Percentiles rank a stretch among this genome's conserved stretches.
These are phyloP conservation scores for Jacaranda mimosifolia DNA, from an alignment of 257 asterid species.

Conservation along the genomic window DNA sequence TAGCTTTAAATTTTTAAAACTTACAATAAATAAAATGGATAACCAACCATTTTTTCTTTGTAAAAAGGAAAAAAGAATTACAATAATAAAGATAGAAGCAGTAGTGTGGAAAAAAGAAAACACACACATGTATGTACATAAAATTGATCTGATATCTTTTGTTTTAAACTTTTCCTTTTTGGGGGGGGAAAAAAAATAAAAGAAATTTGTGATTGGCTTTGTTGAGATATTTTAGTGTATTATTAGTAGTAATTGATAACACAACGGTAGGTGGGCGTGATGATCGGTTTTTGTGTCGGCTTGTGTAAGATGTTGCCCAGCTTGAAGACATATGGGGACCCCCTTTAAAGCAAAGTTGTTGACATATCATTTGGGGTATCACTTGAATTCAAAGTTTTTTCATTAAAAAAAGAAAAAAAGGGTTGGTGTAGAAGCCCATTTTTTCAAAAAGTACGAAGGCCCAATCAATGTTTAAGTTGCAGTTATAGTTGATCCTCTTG, in stretches of 20 bases:
- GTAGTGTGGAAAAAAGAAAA: background rate
- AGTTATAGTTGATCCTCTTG: conserved; percentile 9
- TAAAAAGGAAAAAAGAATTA: background rate
- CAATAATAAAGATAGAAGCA: background rate
- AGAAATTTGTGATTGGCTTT: background rate
- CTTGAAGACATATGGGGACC: conserved; percentile 47
- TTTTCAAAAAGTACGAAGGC: background rate
- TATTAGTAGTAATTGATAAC: conserved; percentile 11
- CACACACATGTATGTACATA: background rate
- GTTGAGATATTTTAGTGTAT: conserved; percentile 17
- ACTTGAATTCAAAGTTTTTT: conserved; percentile 33
- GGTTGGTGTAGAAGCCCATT: background rate
- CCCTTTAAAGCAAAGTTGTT: conserved; percentile 43
- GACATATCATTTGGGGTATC: conserved; percentile 38
- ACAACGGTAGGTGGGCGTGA: conserved; percentile 54
- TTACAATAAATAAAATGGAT: no score
- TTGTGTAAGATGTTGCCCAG: conserved; percentile 45
- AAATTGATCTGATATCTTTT: background rate
- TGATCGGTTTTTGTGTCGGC: conserved; percentile 45
- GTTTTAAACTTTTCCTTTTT: background rate
- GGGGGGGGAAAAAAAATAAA: no score
- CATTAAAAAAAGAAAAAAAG: background rate
- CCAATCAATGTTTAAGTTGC: conserved; percentile 9
- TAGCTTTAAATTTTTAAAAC: no score
- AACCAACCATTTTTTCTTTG: background rate